Evolutionary conservation across 805 yeast species (phyloP), one percentile per base, ranked within the genome.

Genomic region (Candida maris): DNA sequence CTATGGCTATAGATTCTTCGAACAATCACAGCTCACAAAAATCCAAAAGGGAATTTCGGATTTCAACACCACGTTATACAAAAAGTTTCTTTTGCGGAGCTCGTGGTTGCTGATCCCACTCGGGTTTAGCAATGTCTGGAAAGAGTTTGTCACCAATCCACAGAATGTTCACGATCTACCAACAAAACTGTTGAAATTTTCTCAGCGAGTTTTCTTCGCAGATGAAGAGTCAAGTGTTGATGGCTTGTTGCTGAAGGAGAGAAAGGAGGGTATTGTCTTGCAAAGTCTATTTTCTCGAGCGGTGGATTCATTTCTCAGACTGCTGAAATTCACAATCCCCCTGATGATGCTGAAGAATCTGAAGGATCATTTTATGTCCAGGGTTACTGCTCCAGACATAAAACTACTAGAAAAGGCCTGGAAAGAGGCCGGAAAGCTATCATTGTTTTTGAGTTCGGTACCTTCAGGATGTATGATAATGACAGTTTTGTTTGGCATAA

Each of bases 301-400:
- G 4, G 9, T 19, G 6, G 27, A 34, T 4, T 4, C 30, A 4
- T 34, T 34, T 24, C 19, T 34, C 4, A 19, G 32, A 27, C 14
- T 34, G 20, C 37, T 20, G 12, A 34, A 27, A 20, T 27, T 34
- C 15, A 34, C 32, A 10, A 6, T 27, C 7, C 32, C 37, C 12
- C 21, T 34, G 19, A 34, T 34, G 37, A 34, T 22, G 14, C 27
- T 27, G 13, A 33, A 33, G 21, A 33, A 33, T 25, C 14, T 33
- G 8, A 33, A 33, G 18, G 36, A 33, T n/a, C 18, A n/a, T 13
- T 6, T 26, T 14, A 4, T 4, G 5, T 6, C 12, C n/a, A 7
- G 14, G 3, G 4, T 15, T 17, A 16, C 13, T 6, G 5, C 13
- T 5, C 21, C 6, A 5, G 32, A 14, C 5, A 13, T n/a, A 8